Evolutionary conservation across 805 yeast genomes (phyloP), one percentile per base, ranked within the genome.

Genomic region (Dipodascus albidus): DNA sequence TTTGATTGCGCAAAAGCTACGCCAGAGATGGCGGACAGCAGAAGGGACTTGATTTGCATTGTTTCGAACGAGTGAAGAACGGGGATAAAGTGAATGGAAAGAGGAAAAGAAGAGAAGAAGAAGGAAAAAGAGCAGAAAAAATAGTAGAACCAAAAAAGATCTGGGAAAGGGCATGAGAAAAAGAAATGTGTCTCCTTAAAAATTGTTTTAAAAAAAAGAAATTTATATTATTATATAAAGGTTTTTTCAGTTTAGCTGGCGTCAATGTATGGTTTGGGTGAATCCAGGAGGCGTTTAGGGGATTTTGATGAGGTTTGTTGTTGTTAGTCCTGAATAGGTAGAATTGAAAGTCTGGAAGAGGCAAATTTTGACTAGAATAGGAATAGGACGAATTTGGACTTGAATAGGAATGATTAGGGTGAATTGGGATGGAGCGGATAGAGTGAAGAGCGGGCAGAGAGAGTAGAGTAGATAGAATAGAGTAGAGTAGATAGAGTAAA

Each of bases 1-100:
- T 17, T 14, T 49, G 53, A 48, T 14, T 49, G 48, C 14, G 52
- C 47, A 20, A 33, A 15, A 31, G 23, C 22, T 47, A 20, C 27
- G 48, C 17, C 44, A 50, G 24, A n/a, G 49, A 23, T 23, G 20
- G n/a, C 31, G 24, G 48, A 20, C 41, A 51, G 53, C 15, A 23
- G 21, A 24, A 41, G 24, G 52, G n/a, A 9, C 17, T n/a, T 23
- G 48, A 48, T 23, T 22, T 27, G 21, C 33, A 51, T 22, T 17
- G 4, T 22, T 6, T 23, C 31, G 19, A 22, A 15, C 19, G 49
- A 47, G 23, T 47, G 31, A 21, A 4, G 8, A 33, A 24, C 35
- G 19, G 33, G 49, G 48, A 33, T 23, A 41, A 53, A 53, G 31
- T 48, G 47, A 47, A 53, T 49, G 27, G 38, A 52, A 22, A 49